Conservation (phyloP, 257 asterid species). For the Solanum clarkiae region DNA sequence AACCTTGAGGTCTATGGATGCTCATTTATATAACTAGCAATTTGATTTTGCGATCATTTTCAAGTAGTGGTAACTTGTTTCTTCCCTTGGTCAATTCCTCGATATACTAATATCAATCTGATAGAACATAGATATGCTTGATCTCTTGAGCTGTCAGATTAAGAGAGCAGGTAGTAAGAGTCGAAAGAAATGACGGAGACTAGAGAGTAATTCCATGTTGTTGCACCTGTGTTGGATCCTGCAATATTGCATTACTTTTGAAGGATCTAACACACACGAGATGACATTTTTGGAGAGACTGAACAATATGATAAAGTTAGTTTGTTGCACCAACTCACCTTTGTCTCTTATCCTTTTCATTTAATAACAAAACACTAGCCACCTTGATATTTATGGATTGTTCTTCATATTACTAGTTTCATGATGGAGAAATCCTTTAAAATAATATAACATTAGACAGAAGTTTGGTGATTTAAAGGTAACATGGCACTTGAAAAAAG, state of each 20-base stretch:
- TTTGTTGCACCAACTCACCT: too few relatives aligned
- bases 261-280: background rate
- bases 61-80: background rate
- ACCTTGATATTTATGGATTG: background rate
- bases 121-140: background rate
- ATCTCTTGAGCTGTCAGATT: background rate
- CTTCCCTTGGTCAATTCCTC: background rate
- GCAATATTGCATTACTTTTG: background rate
- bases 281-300: background rate
- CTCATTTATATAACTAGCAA: background rate
- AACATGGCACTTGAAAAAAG: background rate
- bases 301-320: background rate
- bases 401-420: background rate
- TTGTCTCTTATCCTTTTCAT: too few relatives aligned
- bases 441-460: too few relatives aligned
- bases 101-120: background rate
- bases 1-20: background rate
- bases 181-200: too few relatives aligned
- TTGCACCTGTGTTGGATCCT: background rate
- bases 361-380: background rate
- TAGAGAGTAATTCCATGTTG: background rate
- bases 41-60: background rate
- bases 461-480: background rate
- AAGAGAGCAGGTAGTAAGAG: too few relatives aligned
- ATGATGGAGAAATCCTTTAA: background rate